phyloP scores from a whole-genome alignment of 768 basidiomycete species.

The Pholiota molesta region DNA sequence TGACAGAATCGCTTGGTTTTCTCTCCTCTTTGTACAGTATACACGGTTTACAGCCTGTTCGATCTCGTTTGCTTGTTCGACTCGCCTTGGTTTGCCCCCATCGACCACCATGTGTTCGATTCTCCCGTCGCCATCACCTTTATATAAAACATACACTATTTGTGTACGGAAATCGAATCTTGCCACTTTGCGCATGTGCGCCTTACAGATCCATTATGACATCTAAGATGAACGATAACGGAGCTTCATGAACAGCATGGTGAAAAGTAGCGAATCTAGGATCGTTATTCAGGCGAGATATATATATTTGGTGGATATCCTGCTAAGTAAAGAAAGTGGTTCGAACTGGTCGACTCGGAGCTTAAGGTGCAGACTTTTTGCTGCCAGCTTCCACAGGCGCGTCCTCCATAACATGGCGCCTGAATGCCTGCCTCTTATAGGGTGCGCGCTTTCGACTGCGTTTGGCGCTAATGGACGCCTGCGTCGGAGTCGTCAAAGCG shows the following conservation, averaged over 20 bases:
- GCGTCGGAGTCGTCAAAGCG: neutral
- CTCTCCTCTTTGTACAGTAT: constrained; percentile 9
- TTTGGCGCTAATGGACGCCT: neutral
- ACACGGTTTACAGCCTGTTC: neutral
- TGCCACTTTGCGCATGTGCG: neutral
- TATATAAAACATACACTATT: neutral
- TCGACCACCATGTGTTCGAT: neutral
- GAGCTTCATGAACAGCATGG: neutral
- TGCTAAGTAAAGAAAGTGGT: too few species aligned
- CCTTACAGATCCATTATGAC: neutral
- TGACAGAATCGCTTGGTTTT: neutral
- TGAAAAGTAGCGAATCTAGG: neutral
- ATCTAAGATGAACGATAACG: neutral
- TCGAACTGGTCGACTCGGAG: too few species aligned
- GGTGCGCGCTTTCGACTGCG: neutral
- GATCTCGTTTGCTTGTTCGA: neutral
- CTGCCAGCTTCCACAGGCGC: neutral
- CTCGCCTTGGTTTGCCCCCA: neutral
- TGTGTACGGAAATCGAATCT: neutral
- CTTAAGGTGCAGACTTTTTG: neutral
- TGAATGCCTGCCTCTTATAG: neutral
- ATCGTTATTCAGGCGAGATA: neutral
- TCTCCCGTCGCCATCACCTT: neutral
- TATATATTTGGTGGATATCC: neutral
- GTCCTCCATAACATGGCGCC: neutral